Evolutionary conservation across 345 rosid genomes (phyloP), one percentile per base, ranked within the genome.

Genomic region (Diplotaxis tenuifolia): DNA sequence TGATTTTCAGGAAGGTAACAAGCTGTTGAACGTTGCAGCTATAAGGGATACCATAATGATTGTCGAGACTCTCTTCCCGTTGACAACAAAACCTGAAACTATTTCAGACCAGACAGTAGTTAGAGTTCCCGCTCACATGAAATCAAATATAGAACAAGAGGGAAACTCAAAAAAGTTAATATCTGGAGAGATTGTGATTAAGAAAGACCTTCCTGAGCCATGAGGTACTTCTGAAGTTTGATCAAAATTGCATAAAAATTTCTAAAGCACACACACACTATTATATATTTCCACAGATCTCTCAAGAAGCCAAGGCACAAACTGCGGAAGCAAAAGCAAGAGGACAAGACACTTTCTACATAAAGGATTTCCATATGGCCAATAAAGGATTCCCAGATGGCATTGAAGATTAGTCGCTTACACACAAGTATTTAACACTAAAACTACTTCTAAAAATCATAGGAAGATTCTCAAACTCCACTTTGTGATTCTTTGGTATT

Each of bases 281-380:
- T n/a, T n/a, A n/a, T n/a, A n/a, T n/a, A n/a, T n/a, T n/a, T n/a
- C n/a, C 14, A 32, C 8, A 6, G 19, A 60, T 62, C 19, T 11
- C 11, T n/a, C n/a, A n/a, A n/a, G n/a, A n/a, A 84, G 85, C 86
- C 27, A 91, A 86, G 81, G 79, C 77, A 73, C 89, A 84, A 83
- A 91, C 19, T n/a, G 93, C 86, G 7, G 93, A 91, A 82, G 94
- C 98, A 32, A 93, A 93, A 87, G 79, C 86, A 56, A 88, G 98
- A 87, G 98, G 91, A 80, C 86, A 86, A 25, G 96, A 87, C 14
- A 95, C 94, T 68, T 86, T 60, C n/a, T n/a, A n/a, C n/a, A n/a
- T n/a, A n/a, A n/a, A n/a, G n/a, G n/a, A n/a, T n/a, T n/a, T n/a
- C n/a, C n/a, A n/a, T n/a, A n/a, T n/a, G n/a, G n/a, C n/a, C n/a